These are phyloP conservation scores for Mucor plumbeus DNA, from an alignment of 371 early-diverging fungal genomes.

Conservation along the genomic window DNA sequence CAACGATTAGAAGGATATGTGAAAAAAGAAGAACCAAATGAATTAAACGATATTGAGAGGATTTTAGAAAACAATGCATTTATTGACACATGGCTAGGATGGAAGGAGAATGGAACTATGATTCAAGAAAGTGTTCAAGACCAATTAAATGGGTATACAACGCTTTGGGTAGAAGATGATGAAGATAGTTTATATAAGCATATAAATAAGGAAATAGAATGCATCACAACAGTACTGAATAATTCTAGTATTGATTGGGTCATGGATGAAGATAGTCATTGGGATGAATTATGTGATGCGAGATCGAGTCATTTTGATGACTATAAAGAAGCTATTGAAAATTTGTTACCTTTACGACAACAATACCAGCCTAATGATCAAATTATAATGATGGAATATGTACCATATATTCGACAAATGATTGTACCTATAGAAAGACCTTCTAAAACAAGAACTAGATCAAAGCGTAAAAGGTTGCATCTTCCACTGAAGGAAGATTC, in stretches of 20 bases:
- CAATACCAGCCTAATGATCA: constrained; percentile 11
- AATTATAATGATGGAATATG: constrained; percentile 24
- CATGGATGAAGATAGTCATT: constrained; percentile 5
- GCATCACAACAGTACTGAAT: background rate
- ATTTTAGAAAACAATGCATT: constrained; percentile 16
- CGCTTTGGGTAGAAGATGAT: constrained; percentile 7
- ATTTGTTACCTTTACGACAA: background rate
- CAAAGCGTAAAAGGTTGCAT: constrained; percentile 23
- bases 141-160: constrained; percentile 22
- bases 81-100: constrained; percentile 18
- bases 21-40: background rate
- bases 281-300: background rate
- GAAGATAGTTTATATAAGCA: background rate
- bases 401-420: constrained; percentile 29
- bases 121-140: constrained; percentile 13
- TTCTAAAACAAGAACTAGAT: constrained; percentile 12
- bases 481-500: constrained; percentile 21
- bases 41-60: constrained; percentile 10
- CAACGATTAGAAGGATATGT: background rate
- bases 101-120: constrained; percentile 5
- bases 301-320: constrained; percentile 2
- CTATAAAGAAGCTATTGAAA: constrained; percentile 20
- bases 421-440: constrained; percentile 2
- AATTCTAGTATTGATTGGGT: background rate
- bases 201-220: background rate